Conservation (phyloP, 2,329 filamentous ascomycete species). For the Aaosphaeria pasadenensis region DNA sequence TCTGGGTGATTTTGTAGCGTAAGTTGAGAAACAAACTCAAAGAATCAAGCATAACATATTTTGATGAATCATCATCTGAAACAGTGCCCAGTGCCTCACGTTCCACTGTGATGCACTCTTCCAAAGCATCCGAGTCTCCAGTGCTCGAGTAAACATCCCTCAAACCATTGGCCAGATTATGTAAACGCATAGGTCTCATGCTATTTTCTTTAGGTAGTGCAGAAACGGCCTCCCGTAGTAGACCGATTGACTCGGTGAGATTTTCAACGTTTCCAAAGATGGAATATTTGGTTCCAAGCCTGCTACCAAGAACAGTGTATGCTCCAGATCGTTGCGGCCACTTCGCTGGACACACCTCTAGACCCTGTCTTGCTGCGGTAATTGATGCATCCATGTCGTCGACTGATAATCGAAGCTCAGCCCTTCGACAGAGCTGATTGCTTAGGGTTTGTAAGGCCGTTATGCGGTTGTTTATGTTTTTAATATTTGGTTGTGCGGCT, state of each 20-base stretch:
- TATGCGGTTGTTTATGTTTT: not conserved
- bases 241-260: not conserved
- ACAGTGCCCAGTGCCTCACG: not conserved
- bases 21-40: not conserved
- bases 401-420: not conserved
- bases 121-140: not conserved
- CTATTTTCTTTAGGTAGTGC: not conserved
- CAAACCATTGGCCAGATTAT: constrained; percentile 1
- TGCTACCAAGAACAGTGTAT: not conserved
- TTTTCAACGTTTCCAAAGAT: not conserved
- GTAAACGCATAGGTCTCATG: constrained; percentile 1
- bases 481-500: not conserved
- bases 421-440: not conserved
- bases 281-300: not conserved
- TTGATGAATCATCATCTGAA: not conserved
- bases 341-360: not conserved
- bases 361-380: constrained; percentile 1
- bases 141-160: constrained; percentile 1
- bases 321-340: not conserved
- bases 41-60: not conserved
- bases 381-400: constrained; percentile 6
- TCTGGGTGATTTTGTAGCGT: not conserved
- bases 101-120: constrained; percentile 1
- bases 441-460: not conserved
- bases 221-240: not conserved